Percentiles rank a stretch among this genome's conserved stretches.
Evolutionary conservation across 805 yeast genomes (phyloP).

Genomic region (Starmerella cellae): DNA sequence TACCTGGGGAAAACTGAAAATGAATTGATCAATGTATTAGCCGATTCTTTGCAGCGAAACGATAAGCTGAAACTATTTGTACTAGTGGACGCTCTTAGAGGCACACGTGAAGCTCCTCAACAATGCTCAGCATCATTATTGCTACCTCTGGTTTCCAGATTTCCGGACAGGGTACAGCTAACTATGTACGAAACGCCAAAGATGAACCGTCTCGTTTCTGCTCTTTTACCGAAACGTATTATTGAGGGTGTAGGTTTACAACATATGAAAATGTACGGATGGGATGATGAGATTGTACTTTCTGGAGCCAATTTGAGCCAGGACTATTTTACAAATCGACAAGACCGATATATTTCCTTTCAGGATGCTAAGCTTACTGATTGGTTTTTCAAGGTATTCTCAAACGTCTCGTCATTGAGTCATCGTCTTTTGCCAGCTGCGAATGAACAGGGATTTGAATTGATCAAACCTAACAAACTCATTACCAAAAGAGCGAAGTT

Average conservation of each 20-base stretch:
- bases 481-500: constrained; percentile 31
- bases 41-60: constrained; percentile 45
- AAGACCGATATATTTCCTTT: constrained; percentile 79
- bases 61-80: constrained; percentile 55
- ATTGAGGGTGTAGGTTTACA: constrained; percentile 89
- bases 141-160: constrained; percentile 48
- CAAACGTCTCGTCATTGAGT: constrained; percentile 54
- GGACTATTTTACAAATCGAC: constrained; percentile 90
- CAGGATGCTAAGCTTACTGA: constrained; percentile 44
- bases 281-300: constrained; percentile 76
- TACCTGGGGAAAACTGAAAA: constrained; percentile 74
- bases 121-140: constrained; percentile 65
- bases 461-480: background rate
- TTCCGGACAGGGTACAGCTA: constrained; percentile 53
- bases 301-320: constrained; percentile 84
- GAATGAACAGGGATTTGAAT: constrained; percentile 3
- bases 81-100: constrained; percentile 75
- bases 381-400: constrained; percentile 62
- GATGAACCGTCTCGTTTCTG: constrained; percentile 50
- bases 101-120: constrained; percentile 83
- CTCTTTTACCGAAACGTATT: constrained; percentile 62
- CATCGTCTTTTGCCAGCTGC: constrained; percentile 37
- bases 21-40: constrained; percentile 55
- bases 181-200: constrained; percentile 86
- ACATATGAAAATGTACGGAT: constrained; percentile 94